Percentiles rank a stretch among this genome's conserved stretches.
These are phyloP conservation scores for Paramecium bursaria DNA, from an alignment of 73 alveolate genomes.

Conservation along the genomic window DNA sequence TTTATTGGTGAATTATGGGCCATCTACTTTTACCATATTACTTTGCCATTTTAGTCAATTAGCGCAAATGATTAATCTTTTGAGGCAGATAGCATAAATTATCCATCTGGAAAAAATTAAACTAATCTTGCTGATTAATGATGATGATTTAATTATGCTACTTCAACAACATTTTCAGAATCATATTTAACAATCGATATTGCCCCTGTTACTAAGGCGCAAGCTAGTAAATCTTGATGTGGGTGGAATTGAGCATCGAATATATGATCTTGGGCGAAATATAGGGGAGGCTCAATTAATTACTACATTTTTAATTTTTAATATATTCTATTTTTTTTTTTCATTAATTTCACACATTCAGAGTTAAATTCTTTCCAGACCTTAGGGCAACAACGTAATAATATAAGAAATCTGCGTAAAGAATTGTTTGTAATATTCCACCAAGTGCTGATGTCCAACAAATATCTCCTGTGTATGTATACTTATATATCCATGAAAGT, in stretches of 20 bases:
- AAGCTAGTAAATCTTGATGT: conserved; percentile 72
- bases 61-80: conserved; percentile 52
- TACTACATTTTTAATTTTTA: neutral
- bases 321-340: neutral
- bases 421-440: conserved; percentile 86
- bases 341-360: conserved; percentile 52
- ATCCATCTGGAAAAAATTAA: conserved; percentile 60
- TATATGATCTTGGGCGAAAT: conserved; percentile 80
- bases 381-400: conserved; percentile 75
- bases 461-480: conserved; percentile 69
- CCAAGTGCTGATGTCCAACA: conserved; percentile 85
- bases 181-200: conserved; percentile 66
- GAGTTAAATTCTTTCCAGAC: conserved; percentile 34
- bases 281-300: conserved; percentile 80
- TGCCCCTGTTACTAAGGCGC: conserved; percentile 77
- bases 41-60: conserved; percentile 66
- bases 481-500: conserved; percentile 86
- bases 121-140: conserved; percentile 56
- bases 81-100: conserved; percentile 46
- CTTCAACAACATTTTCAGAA: conserved; percentile 60
- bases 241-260: conserved; percentile 83
- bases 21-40: neutral
- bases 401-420: conserved; percentile 94
- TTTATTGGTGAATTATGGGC: conserved; percentile 67
- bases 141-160: conserved; percentile 63